phyloP scores from a whole-genome alignment of 495 filamentous ascomycete genomes.

The Penicillium crystallinum region DNA sequence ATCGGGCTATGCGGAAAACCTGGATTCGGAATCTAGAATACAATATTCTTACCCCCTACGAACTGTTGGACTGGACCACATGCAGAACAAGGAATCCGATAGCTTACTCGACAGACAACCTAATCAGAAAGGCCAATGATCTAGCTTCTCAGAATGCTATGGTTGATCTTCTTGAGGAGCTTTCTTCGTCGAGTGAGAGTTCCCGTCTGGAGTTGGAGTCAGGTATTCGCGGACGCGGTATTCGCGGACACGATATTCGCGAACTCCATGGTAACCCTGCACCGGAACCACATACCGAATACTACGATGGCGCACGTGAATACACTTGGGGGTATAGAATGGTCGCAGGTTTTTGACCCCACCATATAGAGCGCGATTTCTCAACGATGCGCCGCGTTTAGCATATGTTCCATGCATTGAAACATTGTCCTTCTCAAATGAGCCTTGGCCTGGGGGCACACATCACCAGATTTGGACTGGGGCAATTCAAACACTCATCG shows the following conservation, averaged over 20 bases:
- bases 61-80: not conserved
- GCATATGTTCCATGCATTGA: not conserved
- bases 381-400: not conserved
- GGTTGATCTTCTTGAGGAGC: not conserved
- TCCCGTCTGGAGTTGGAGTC: not conserved
- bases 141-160: not conserved
- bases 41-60: not conserved
- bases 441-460: not conserved
- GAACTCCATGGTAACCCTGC: not conserved
- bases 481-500: not conserved
- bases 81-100: not conserved
- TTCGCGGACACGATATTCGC: not conserved
- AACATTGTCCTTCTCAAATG: not conserved
- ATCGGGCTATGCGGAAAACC: not conserved
- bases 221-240: not conserved
- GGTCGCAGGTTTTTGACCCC: not conserved
- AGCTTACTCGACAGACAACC: not conserved
- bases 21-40: not conserved
- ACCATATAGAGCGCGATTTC: not conserved
- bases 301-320: not conserved
- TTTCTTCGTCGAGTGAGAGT: not conserved
- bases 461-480: not conserved
- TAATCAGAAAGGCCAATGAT: not conserved
- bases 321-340: not conserved
- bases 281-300: not conserved